Evolutionary conservation across 768 basidiomycete species (phyloP).

Genomic region (Sistotremastrum niveocremeum): DNA sequence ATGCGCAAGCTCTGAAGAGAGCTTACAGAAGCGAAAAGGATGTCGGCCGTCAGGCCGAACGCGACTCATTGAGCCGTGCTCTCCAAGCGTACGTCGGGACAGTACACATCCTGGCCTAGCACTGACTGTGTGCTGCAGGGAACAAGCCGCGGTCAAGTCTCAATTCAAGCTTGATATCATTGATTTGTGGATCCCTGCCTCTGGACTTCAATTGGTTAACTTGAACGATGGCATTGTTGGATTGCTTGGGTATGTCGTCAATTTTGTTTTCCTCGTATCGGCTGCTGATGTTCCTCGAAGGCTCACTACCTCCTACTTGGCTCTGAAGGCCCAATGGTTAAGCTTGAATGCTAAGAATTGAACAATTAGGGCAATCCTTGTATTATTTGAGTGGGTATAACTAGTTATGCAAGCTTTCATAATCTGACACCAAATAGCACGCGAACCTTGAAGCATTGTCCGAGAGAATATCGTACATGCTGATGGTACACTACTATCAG

Average conservation of each 20-base stretch:
- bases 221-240: slow-evolving; percentile 81
- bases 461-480: no score
- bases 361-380: slow-evolving; percentile 4
- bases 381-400: neutral
- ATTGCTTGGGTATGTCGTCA: slow-evolving; percentile 56
- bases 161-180: slow-evolving; percentile 78
- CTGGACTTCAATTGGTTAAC: slow-evolving; percentile 57
- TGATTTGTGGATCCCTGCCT: slow-evolving; percentile 86
- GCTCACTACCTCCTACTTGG: slow-evolving; percentile 57
- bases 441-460: no score
- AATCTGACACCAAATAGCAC: no score
- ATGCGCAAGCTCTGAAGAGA: slow-evolving; percentile 37
- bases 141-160: slow-evolving; percentile 50
- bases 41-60: slow-evolving; percentile 46
- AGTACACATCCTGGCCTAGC: slow-evolving; percentile 4
- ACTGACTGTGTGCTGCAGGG: slow-evolving; percentile 22
- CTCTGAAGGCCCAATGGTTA: slow-evolving; percentile 52
- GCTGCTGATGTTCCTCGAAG: slow-evolving; percentile 23
- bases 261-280: slow-evolving; percentile 4
- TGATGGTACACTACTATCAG: no score
- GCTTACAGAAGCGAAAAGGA: slow-evolving; percentile 49
- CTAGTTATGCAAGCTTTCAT: neutral
- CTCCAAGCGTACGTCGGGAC: slow-evolving; percentile 34
- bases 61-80: slow-evolving; percentile 49
- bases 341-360: slow-evolving; percentile 33